Percentiles rank a stretch among this genome's conserved stretches.
Evolutionary conservation across 148 eudicot genomes (phyloP).

Genomic region (Silene conica): DNA sequence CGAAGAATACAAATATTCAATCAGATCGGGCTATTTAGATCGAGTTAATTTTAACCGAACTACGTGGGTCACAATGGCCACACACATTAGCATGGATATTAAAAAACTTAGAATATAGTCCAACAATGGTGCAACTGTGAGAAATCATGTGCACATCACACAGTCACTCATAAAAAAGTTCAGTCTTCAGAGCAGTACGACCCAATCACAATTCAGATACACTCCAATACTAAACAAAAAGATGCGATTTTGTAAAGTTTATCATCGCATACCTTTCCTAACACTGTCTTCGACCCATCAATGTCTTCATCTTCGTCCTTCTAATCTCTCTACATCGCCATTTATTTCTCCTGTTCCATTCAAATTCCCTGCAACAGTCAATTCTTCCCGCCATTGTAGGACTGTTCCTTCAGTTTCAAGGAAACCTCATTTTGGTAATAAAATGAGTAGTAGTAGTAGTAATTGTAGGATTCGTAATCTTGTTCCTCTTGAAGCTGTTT

Average conservation of each 20-base stretch:
- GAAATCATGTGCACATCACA: neutral
- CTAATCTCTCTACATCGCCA: neutral
- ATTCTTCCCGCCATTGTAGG: slow-evolving; percentile 11
- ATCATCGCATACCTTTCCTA: slow-evolving; percentile 45
- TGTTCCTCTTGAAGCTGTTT: slow-evolving; percentile 46
- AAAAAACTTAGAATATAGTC: neutral
- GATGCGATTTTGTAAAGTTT: slow-evolving; percentile 72
- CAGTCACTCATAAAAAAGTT: neutral
- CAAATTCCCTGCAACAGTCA: slow-evolving; percentile 15
- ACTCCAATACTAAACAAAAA: neutral
- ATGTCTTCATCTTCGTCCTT: slow-evolving; percentile 10
- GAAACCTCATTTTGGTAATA: slow-evolving; percentile 22
- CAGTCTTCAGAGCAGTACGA: too few species aligned
- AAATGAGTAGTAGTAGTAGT: slow-evolving; percentile 31
- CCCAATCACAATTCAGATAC: neutral
- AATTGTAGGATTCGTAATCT: slow-evolving; percentile 42
- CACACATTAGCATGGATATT: neutral
- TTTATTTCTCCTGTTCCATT: slow-evolving; percentile 27
- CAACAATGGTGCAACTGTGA: neutral
- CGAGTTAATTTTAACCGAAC: too few species aligned
- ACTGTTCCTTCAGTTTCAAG: neutral
- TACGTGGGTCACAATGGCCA: neutral
- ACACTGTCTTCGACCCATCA: slow-evolving; percentile 9
- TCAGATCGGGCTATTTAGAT: too few species aligned
- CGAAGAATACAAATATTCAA: too few species aligned